Base-by-base conservation (phyloP, 208 protist species). In the Perkinsela sp. region DNA sequence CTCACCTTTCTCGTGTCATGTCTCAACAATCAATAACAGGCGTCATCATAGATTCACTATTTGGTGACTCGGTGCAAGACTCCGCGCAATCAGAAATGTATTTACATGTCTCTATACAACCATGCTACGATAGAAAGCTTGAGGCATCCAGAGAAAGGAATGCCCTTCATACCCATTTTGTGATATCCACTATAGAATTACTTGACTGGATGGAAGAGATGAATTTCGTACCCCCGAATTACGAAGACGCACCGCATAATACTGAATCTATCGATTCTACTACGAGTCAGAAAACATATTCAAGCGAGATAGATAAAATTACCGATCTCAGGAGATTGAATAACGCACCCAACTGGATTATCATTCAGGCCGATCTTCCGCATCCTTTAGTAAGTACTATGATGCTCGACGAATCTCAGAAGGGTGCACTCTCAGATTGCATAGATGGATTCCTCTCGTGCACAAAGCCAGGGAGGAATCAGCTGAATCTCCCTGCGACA, bases 51-150 rank as follows among this genome's bases (percentile, higher is more conserved):
- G 92, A 92, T 32, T 82, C 94, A 69, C 80, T 78, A 65, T 74
- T 82, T 30, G 16, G 72, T 2, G 66, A 30, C 1, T 68, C 15
- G 29, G 75, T 0, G 69, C 31, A 0, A 30, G 30, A 29, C 67
- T 22, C 73, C 0, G 31, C 32, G 2, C 67, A 68, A 0, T 65
- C 69, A 0, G n/a, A n/a, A n/a, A n/a, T n/a, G n/a, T 31, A 88
- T 29, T 96, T 90, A 72, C 93, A 97, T 73, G 75, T 95, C 1
- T 89, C 92, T 2, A 77, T 98, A 6, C 96, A 98, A 85, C 94
- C 94, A 0, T 98, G 96, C 80, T 98, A 90, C 75, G 96, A 98
- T 76, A 93, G 95, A 65, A 98, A 98, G 77, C 77, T 98, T 15
- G 95, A 98, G 77, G 95, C 95, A 0, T 90, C 88, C 1, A 73